Percentiles rank a stretch among this genome's conserved stretches.
Conservation (phyloP, 2,329 filamentous ascomycete species). For the Pseudogymnoascus sp. region DNA sequence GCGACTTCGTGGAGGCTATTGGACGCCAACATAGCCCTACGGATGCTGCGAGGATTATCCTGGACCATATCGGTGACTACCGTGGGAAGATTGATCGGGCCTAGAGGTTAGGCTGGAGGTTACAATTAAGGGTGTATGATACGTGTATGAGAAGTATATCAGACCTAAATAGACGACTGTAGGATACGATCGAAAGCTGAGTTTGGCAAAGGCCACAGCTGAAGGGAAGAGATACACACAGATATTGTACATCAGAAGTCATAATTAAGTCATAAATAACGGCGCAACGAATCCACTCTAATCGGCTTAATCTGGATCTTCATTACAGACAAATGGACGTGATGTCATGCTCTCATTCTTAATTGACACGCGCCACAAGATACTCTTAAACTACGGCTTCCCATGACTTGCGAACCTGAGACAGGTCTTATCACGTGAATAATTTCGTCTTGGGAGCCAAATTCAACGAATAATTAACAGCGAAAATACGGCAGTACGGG, state of each 20-base stretch:
- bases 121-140: neutral
- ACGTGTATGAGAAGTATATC: constrained; percentile 2
- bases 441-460: neutral
- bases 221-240: neutral
- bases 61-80: constrained; percentile 78
- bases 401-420: neutral
- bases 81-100: constrained; percentile 32
- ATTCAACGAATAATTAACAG: neutral
- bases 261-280: constrained; percentile 4
- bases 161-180: neutral
- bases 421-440: neutral
- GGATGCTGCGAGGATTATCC: constrained; percentile 73
- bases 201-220: neutral
- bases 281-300: constrained; percentile 8
- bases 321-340: neutral
- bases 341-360: neutral
- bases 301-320: neutral
- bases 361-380: neutral
- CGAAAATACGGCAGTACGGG: neutral
- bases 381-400: neutral
- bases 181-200: neutral
- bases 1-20: constrained; percentile 95
- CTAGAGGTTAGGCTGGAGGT: neutral
- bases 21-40: constrained; percentile 90
- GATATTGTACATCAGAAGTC: constrained; percentile 7